Conservation (phyloP, 2,329 filamentous ascomycete genomes). For the Penicillium sp. region DNA sequence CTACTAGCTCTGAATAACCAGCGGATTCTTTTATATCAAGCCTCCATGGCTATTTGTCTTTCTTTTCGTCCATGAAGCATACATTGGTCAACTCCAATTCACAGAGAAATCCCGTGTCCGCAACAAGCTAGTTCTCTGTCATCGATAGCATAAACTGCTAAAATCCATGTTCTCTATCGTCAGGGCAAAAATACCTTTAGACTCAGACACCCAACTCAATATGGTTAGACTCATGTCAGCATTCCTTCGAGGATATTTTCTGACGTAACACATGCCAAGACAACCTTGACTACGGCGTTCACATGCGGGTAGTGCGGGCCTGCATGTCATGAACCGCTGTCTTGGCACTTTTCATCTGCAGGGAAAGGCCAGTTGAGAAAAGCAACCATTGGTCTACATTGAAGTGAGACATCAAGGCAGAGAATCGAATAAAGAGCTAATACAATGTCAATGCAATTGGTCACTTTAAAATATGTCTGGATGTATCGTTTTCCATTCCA, state of each 20-base stretch:
- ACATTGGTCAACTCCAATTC: too few species aligned
- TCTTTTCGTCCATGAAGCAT: too few species aligned
- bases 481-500: neutral
- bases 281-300: neutral
- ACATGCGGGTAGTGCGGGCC: neutral
- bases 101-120: too few species aligned
- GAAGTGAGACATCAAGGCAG: too few species aligned
- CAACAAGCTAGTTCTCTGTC: neutral
- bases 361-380: neutral
- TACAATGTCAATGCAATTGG: too few species aligned
- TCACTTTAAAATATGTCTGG: neutral
- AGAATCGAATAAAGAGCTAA: too few species aligned
- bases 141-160: neutral
- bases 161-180: too few species aligned
- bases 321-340: conserved; percentile 2
- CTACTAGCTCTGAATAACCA: too few species aligned
- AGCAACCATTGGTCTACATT: neutral
- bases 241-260: neutral
- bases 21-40: too few species aligned
- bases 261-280: neutral
- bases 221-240: neutral
- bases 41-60: too few species aligned
- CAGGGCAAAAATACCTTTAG: too few species aligned
- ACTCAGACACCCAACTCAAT: neutral
- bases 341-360: conserved; percentile 2